Conservation (phyloP, 2,329 filamentous ascomycete species). For the Apiospora aurea region DNA sequence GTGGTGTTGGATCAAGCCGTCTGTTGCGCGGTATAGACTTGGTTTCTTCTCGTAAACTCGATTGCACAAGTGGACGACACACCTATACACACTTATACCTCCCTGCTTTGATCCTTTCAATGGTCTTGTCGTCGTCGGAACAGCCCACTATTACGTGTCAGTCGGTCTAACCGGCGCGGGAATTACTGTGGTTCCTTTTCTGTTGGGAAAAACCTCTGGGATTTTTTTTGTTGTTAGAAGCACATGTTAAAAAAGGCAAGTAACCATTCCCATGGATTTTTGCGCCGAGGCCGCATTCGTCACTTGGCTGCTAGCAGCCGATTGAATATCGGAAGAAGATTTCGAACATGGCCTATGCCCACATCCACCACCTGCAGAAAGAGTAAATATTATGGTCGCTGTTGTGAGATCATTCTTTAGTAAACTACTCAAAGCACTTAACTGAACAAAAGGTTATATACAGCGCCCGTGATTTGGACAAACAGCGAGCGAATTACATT, state of each 20-base stretch:
- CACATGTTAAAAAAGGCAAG: slow-evolving; percentile 11
- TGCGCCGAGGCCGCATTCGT: slow-evolving; percentile 3
- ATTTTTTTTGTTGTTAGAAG: slow-evolving; percentile 16
- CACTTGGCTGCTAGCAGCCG: background rate
- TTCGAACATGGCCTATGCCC: background rate
- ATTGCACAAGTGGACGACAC: background rate
- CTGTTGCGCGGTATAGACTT: background rate
- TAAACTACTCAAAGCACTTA: background rate
- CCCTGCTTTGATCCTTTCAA: background rate
- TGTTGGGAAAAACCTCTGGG: slow-evolving; percentile 9
- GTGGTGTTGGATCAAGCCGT: background rate
- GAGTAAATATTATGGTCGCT: background rate
- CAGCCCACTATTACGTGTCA: slow-evolving; percentile 21
- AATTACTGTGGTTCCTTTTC: slow-evolving; percentile 9
- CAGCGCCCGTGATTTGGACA: background rate
- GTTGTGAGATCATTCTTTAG: too few relatives aligned
- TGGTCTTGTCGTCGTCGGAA: background rate
- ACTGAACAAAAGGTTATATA: background rate
- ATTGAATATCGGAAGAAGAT: background rate
- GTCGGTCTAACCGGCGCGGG: background rate
- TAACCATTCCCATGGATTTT: background rate
- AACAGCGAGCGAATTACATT: background rate
- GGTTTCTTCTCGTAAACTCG: background rate
- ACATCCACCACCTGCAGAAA: background rate
- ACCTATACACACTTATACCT: background rate